A percentile compares a stretch with the other conserved stretches of the same genome.
These are phyloP conservation scores for Cladobotryum protrusum DNA, from an alignment of 2,329 filamentous ascomycete genomes.

Conservation along the genomic window DNA sequence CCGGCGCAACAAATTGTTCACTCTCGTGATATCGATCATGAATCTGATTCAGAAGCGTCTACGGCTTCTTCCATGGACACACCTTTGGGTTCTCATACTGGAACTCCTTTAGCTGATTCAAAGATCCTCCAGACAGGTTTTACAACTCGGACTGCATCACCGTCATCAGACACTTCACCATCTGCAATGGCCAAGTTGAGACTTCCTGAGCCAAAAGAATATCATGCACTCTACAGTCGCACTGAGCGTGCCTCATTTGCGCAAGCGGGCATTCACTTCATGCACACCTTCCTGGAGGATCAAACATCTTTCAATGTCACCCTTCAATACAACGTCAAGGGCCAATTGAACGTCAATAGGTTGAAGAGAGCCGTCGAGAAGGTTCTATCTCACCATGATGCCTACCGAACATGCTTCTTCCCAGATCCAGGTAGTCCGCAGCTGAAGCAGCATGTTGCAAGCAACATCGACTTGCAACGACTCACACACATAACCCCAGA, in stretches of 20 bases:
- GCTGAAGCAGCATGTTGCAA: not conserved
- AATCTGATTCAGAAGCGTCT: too few relatives aligned
- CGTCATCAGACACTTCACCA: too few relatives aligned
- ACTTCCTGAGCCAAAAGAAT: not conserved
- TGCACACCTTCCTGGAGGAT: not conserved
- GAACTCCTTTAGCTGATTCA: too few relatives aligned
- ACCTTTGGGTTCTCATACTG: too few relatives aligned
- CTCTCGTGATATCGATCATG: too few relatives aligned
- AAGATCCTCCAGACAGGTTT: too few relatives aligned
- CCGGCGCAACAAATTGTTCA: too few relatives aligned
- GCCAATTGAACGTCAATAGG: not conserved
- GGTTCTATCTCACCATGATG: not conserved
- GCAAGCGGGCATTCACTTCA: not conserved
- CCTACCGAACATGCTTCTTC: slow-evolving; percentile 1
- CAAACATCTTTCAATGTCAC: not conserved
- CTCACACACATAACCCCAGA: not conserved
- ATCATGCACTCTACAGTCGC: not conserved
- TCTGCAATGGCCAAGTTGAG: too few relatives aligned
- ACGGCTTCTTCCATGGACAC: too few relatives aligned
- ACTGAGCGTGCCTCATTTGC: not conserved
- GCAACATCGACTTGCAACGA: not conserved
- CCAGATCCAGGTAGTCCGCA: not conserved
- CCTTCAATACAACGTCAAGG: not conserved
- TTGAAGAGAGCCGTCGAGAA: not conserved
- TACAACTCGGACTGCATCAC: too few relatives aligned